These are phyloP conservation scores for Xerophyta viscosa DNA, from an alignment of 106 monocot species.

Conservation along the genomic window DNA sequence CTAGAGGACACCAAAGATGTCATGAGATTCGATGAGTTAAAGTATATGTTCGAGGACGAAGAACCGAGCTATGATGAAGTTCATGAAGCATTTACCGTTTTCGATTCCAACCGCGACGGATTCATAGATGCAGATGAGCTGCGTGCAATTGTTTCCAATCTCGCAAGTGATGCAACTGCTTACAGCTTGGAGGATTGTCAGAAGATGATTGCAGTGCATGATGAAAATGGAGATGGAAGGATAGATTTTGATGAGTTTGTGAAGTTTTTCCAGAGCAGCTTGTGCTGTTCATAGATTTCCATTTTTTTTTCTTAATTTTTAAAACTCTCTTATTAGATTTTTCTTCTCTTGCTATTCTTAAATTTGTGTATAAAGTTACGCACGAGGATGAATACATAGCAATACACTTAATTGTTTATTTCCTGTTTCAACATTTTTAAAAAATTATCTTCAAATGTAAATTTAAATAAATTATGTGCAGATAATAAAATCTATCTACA, in stretches of 20 bases:
- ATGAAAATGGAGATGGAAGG: conserved; percentile 30
- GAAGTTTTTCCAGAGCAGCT: conserved; percentile 30
- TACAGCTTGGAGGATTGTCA: conserved; percentile 32
- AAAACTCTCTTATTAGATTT: conserved; percentile 5
- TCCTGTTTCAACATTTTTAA: no score
- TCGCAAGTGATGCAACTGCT: conserved; percentile 11
- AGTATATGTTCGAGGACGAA: conserved; percentile 51
- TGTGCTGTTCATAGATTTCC: conserved; percentile 5
- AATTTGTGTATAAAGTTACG: no score
- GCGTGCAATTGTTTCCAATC: conserved; percentile 40
- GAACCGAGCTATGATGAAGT: conserved; percentile 69
- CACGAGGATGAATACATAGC: no score
- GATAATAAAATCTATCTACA: no score
- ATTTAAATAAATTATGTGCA: no score
- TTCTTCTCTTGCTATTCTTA: no score
- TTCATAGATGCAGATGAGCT: conserved; percentile 58
- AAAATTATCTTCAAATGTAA: no score
- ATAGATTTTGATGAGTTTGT: conserved; percentile 48
- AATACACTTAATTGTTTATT: no score
- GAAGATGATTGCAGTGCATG: conserved; percentile 50
- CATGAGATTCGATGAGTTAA: conserved; percentile 27
- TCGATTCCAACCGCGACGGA: conserved; percentile 59
- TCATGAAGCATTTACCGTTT: conserved; percentile 54
- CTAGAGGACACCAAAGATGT: conserved; percentile 8
- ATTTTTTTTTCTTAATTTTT: background rate